A percentile compares a stretch with the other conserved stretches of the same genome.
Evolutionary conservation across 2,329 filamentous ascomycete species (phyloP).

Genomic region (Fusarium camptoceras): DNA sequence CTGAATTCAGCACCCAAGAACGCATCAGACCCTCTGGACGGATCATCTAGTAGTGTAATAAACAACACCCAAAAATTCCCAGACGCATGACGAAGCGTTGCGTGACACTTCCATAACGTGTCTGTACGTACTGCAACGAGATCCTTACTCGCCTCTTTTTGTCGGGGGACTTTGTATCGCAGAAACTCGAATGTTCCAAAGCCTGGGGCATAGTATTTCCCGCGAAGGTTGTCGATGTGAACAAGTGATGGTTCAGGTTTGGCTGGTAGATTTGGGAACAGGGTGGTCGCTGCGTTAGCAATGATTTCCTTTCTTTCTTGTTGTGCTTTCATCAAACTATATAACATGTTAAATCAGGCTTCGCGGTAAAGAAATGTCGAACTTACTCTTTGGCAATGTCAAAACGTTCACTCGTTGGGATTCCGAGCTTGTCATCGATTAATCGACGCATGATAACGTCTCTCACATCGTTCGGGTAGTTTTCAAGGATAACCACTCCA

Average conservation of each 20-base stretch:
- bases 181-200: constrained; percentile 50
- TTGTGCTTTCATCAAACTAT: background rate
- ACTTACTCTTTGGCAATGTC: constrained; percentile 40
- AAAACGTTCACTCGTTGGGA: constrained; percentile 38
- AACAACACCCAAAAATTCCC: constrained; percentile 46
- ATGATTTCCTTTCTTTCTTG: constrained; percentile 18
- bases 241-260: background rate
- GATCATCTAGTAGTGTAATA: background rate
- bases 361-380: background rate
- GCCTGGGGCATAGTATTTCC: constrained; percentile 59
- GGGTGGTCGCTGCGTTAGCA: background rate
- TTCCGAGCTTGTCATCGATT: constrained; percentile 48
- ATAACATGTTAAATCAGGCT: background rate
- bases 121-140: constrained; percentile 44
- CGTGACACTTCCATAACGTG: constrained; percentile 38
- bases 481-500: constrained; percentile 52
- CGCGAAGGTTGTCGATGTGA: constrained; percentile 38
- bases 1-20: background rate
- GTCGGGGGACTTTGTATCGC: background rate
- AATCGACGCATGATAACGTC: constrained; percentile 46
- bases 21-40: background rate
- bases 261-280: background rate
- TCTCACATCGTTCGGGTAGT: constrained; percentile 55
- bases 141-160: constrained; percentile 19
- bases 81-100: constrained; percentile 46